phyloP scores from a whole-genome alignment of 805 yeast genomes.

The Martiniozyma abietophila region DNA sequence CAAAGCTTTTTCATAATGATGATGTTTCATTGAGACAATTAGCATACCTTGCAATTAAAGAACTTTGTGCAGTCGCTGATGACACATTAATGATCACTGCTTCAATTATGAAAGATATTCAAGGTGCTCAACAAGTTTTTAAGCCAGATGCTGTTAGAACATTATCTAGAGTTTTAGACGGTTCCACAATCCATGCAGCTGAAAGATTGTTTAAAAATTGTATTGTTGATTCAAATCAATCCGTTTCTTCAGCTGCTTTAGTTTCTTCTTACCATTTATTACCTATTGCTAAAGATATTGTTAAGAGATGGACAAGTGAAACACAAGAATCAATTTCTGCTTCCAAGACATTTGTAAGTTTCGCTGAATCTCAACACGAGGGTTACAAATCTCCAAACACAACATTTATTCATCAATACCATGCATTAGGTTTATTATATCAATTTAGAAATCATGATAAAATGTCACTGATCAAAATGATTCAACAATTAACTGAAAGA shows the following conservation, averaged over 20 bases:
- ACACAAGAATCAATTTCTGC: constrained; percentile 81
- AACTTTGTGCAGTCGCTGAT: constrained; percentile 71
- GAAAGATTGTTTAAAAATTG: constrained; percentile 90
- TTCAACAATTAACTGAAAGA: constrained; percentile 61
- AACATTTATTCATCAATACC: constrained; percentile 84
- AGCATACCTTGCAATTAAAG: constrained; percentile 91
- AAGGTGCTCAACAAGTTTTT: constrained; percentile 74
- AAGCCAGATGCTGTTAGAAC: constrained; percentile 95
- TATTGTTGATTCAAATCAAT: constrained; percentile 82
- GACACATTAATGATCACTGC: constrained; percentile 97
- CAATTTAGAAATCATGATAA: constrained; percentile 84
- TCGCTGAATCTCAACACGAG: constrained; percentile 44
- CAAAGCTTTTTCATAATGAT: constrained; percentile 90
- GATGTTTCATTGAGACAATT: constrained; percentile 82
- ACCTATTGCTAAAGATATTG: constrained; percentile 85
- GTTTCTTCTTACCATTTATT: constrained; percentile 83
- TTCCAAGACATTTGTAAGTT: constrained; percentile 41
- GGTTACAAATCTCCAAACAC: constrained; percentile 55
- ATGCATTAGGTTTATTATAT: constrained; percentile 86
- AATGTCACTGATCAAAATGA: constrained; percentile 87
- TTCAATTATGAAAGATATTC: constrained; percentile 96
- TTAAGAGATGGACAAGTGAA: constrained; percentile 89
- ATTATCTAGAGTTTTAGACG: constrained; percentile 80
- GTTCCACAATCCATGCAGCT: constrained; percentile 82
- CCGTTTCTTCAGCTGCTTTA: constrained; percentile 88